These are phyloP conservation scores for Zygnema cylindricum DNA, from an alignment of 139 green algal genomes.

Conservation along the genomic window DNA sequence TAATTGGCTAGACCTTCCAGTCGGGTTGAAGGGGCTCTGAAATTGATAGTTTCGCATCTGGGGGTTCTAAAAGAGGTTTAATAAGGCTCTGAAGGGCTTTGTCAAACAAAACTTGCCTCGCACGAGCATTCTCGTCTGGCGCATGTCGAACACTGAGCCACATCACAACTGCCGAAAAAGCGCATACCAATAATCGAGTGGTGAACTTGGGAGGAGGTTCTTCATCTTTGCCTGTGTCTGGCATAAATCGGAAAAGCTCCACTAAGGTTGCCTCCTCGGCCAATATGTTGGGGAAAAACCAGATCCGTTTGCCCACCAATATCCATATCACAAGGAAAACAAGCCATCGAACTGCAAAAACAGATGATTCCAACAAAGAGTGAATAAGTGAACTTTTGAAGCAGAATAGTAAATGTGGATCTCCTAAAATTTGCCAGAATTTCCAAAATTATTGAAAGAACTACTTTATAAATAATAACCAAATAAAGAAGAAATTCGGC, in stretches of 20 bases:
- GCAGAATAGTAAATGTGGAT: too few species aligned
- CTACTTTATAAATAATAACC: too few species aligned
- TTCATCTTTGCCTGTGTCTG: constrained; percentile 54
- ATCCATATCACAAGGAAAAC: constrained; percentile 65
- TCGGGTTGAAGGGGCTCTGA: too few species aligned
- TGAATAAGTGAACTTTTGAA: too few species aligned
- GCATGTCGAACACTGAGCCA: constrained; percentile 48
- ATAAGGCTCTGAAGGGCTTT: too few species aligned
- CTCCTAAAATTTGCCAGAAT: too few species aligned
- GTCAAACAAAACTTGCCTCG: constrained; percentile 26
- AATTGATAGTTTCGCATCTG: too few species aligned
- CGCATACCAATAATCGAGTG: constrained; percentile 22
- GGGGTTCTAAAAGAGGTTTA: too few species aligned
- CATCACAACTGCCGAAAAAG: background rate
- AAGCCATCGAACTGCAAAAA: constrained; percentile 43
- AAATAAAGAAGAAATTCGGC: too few species aligned
- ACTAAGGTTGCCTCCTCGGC: constrained; percentile 58
- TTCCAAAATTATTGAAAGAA: too few species aligned
- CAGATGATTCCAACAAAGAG: background rate
- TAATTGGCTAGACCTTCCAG: too few species aligned
- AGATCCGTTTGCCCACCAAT: constrained; percentile 61
- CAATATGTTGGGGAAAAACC: constrained; percentile 67
- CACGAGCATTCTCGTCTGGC: constrained; percentile 41
- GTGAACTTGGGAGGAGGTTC: constrained; percentile 50
- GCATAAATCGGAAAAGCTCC: constrained; percentile 60